Evolutionary conservation across 495 filamentous ascomycete genomes (phyloP).

Genomic region (Parathielavia appendiculata): DNA sequence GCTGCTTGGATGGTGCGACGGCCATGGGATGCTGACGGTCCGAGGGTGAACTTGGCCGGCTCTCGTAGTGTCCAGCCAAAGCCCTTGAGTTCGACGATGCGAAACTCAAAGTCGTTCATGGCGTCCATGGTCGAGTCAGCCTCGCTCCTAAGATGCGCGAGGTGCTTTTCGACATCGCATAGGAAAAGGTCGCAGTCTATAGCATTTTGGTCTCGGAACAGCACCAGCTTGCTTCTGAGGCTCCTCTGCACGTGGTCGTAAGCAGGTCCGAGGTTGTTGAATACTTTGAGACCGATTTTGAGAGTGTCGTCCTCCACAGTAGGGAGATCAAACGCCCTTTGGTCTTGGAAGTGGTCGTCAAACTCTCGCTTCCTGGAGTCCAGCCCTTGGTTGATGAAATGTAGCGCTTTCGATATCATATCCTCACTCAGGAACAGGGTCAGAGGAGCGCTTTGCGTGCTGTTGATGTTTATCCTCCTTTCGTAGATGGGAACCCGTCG

Average conservation of each 20-base stretch:
- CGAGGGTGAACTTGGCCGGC: constrained; percentile 35
- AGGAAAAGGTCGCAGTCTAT: constrained; percentile 38
- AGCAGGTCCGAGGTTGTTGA: constrained; percentile 41
- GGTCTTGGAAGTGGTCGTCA: constrained; percentile 24
- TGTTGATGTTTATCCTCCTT: constrained; percentile 33
- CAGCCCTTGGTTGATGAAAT: constrained; percentile 35
- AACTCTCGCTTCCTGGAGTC: constrained; percentile 34
- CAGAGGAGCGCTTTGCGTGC: constrained; percentile 38
- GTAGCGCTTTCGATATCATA: constrained; percentile 35
- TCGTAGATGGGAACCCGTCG: constrained; percentile 29
- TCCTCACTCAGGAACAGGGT: constrained; percentile 38
- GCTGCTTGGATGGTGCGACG: constrained; percentile 39
- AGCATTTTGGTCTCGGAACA: constrained; percentile 36
- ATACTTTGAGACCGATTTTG: constrained; percentile 34
- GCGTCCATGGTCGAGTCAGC: constrained; percentile 32
- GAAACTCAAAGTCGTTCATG: constrained; percentile 41
- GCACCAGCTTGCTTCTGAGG: constrained; percentile 35
- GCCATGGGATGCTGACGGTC: constrained; percentile 30
- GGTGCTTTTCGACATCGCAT: constrained; percentile 25
- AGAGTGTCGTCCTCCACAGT: constrained; percentile 35
- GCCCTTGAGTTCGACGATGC: constrained; percentile 39
- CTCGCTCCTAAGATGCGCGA: constrained; percentile 28
- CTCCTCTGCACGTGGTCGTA: constrained; percentile 33
- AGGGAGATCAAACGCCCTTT: constrained; percentile 24
- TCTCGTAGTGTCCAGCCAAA: constrained; percentile 37